phyloP scores from a whole-genome alignment of 345 rosid species.

The Melastoma malabathricum region DNA sequence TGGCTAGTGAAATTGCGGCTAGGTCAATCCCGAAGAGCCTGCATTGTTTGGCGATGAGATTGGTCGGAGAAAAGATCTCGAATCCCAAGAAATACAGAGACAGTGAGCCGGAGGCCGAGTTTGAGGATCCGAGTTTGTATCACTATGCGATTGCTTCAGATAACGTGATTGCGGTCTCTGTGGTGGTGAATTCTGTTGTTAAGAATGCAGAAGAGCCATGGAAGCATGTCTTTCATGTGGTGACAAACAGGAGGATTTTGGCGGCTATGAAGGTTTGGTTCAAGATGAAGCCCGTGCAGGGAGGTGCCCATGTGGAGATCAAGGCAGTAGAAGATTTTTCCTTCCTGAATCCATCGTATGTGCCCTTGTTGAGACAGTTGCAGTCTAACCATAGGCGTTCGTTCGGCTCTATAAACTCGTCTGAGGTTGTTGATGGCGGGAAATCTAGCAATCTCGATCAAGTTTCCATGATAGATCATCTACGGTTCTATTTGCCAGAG shows the following conservation, averaged over 20 bases:
- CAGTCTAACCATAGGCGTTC: constrained; percentile 43
- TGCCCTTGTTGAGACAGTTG: constrained; percentile 64
- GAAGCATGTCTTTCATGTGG: constrained; percentile 82
- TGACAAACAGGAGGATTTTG: constrained; percentile 66
- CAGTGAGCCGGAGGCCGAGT: constrained; percentile 34
- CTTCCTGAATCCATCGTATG: constrained; percentile 54
- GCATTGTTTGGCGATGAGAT: constrained; percentile 91
- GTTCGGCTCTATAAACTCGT: constrained; percentile 28
- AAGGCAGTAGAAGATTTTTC: constrained; percentile 58
- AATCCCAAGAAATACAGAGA: constrained; percentile 65
- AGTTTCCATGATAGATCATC: constrained; percentile 61
- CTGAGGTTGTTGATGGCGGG: constrained; percentile 20
- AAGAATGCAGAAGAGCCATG: constrained; percentile 67
- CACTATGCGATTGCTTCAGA: constrained; percentile 78
- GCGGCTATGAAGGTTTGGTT: constrained; percentile 98
- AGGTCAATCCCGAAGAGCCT: constrained; percentile 76
- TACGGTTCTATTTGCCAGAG: constrained; percentile 84
- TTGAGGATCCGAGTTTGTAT: constrained; percentile 62
- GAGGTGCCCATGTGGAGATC: constrained; percentile 69
- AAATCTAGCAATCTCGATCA: constrained; percentile 54
- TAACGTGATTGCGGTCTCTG: constrained; percentile 82
- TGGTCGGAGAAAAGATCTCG: constrained; percentile 68
- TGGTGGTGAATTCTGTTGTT: constrained; percentile 77
- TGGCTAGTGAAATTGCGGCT: constrained; percentile 69
- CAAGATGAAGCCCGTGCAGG: constrained; percentile 70